Percentiles rank a stretch among this genome's conserved stretches.
These are phyloP conservation scores for Lentinula raphanica DNA, from an alignment of 768 basidiomycete species.

Conservation along the genomic window DNA sequence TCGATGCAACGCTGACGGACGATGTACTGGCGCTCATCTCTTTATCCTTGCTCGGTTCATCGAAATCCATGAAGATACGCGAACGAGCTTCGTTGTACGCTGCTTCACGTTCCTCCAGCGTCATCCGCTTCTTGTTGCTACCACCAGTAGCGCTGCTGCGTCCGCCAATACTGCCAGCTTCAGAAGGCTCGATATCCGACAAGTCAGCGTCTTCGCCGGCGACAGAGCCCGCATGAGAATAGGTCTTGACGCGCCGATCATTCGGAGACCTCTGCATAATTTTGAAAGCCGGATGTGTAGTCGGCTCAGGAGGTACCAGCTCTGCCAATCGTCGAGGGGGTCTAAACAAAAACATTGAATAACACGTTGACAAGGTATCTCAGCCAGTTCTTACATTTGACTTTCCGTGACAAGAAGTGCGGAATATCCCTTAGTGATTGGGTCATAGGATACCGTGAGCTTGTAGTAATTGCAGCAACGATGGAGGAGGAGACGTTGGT, in stretches of 20 bases:
- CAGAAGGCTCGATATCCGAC: conserved; percentile 77
- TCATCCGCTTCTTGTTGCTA: conserved; percentile 61
- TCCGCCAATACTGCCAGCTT: conserved; percentile 70
- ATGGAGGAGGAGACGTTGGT: conserved; percentile 82
- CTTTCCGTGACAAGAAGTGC: conserved; percentile 59
- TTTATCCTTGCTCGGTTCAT: conserved; percentile 60
- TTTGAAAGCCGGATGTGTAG: conserved; percentile 74
- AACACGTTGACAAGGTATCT: conserved; percentile 12
- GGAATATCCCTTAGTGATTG: conserved; percentile 54
- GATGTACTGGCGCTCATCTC: conserved; percentile 77
- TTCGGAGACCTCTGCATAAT: conserved; percentile 70
- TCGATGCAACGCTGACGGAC: conserved; percentile 63
- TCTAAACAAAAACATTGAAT: conserved; percentile 32
- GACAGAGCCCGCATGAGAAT: conserved; percentile 70
- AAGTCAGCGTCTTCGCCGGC: conserved; percentile 71
- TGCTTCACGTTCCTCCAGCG: conserved; percentile 81
- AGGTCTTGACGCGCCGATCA: conserved; percentile 53
- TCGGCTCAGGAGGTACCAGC: conserved; percentile 69
- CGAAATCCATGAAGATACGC: conserved; percentile 81
- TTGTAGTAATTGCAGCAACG: conserved; percentile 81
- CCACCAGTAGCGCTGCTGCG: conserved; percentile 59
- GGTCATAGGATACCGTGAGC: conserved; percentile 66
- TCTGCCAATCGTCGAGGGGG: conserved; percentile 68
- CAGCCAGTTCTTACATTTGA: conserved; percentile 55
- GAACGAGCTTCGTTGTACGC: conserved; percentile 86